Conservation (phyloP, 2,329 filamentous ascomycete genomes). For the Penicillium sp. region DNA sequence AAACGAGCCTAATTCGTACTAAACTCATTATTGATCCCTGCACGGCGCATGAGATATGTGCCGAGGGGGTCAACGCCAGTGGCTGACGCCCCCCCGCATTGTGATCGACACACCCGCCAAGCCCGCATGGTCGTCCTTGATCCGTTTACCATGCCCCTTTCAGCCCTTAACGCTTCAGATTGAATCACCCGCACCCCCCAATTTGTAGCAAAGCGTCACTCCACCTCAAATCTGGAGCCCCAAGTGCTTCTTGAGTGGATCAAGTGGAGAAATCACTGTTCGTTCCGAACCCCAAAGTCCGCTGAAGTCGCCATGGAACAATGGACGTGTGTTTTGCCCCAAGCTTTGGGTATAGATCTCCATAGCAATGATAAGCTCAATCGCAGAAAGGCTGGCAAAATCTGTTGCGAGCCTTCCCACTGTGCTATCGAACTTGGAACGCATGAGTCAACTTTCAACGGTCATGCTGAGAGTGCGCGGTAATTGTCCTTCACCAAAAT, state of each 20-base stretch:
- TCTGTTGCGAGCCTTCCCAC: neutral
- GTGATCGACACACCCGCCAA: conserved; percentile 8
- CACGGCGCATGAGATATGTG: neutral
- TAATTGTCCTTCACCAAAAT: neutral
- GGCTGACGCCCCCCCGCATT: neutral
- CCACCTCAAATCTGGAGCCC: neutral
- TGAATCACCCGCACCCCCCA: neutral
- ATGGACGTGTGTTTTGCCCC: neutral
- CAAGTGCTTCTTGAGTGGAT: neutral
- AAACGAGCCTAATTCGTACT: neutral
- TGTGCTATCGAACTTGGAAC: neutral
- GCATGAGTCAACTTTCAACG: neutral
- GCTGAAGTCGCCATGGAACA: neutral
- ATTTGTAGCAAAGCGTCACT: neutral
- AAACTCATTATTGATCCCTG: neutral
- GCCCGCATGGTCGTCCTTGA: conserved; percentile 9
- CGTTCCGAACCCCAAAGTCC: neutral
- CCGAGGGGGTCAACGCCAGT: neutral
- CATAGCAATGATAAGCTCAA: neutral
- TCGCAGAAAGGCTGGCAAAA: neutral
- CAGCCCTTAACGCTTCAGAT: conserved; percentile 6
- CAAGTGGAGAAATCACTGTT: neutral
- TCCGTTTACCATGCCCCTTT: conserved; percentile 4
- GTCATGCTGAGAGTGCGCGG: neutral
- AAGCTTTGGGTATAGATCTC: neutral